Percentiles rank a stretch among this genome's conserved stretches.
phyloP scores from a whole-genome alignment of 192 early-diverging fungal genomes.

The Irineochytrium annulatum region DNA sequence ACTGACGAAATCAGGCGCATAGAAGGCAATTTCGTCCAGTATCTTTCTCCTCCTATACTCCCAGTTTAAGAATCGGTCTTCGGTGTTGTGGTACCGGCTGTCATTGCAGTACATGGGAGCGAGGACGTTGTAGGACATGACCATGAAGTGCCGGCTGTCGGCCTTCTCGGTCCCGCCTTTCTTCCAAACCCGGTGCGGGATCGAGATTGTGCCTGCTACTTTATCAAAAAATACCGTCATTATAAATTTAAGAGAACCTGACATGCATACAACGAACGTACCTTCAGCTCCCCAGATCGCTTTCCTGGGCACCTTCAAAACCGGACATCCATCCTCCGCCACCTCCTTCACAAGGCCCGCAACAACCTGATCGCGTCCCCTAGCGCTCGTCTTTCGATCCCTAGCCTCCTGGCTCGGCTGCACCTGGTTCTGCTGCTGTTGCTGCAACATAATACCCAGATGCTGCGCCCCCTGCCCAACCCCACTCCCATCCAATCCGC shows the following conservation, averaged over 20 bases:
- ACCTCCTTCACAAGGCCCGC: too few relatives aligned
- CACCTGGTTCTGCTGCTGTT: too few relatives aligned
- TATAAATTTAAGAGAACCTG: too few relatives aligned
- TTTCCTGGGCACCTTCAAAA: constrained; percentile 19
- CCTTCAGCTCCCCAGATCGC: constrained; percentile 14
- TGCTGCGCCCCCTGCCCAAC: too few relatives aligned
- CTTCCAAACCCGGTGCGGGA: constrained; percentile 36
- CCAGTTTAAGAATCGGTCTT: constrained; percentile 29
- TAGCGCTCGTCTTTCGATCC: too few relatives aligned
- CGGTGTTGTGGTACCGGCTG: constrained; percentile 24
- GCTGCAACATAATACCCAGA: too few relatives aligned
- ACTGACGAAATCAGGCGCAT: constrained; percentile 42
- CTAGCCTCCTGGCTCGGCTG: too few relatives aligned
- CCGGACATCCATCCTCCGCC: constrained; percentile 24
- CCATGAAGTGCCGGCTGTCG: constrained; percentile 33
- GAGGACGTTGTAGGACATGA: constrained; percentile 48
- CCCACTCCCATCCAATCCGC: too few relatives aligned
- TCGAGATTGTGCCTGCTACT: constrained; percentile 25
- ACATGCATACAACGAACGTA: too few relatives aligned
- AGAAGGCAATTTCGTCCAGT: constrained; percentile 40
- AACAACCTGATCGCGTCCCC: too few relatives aligned
- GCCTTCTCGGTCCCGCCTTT: constrained; percentile 27
- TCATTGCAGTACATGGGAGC: constrained; percentile 39
- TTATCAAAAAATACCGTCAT: too few relatives aligned
- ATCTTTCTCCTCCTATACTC: constrained; percentile 28